Evolutionary conservation across 164 flowering plant species (phyloP).

Genomic region (Taxillus chinensis): DNA sequence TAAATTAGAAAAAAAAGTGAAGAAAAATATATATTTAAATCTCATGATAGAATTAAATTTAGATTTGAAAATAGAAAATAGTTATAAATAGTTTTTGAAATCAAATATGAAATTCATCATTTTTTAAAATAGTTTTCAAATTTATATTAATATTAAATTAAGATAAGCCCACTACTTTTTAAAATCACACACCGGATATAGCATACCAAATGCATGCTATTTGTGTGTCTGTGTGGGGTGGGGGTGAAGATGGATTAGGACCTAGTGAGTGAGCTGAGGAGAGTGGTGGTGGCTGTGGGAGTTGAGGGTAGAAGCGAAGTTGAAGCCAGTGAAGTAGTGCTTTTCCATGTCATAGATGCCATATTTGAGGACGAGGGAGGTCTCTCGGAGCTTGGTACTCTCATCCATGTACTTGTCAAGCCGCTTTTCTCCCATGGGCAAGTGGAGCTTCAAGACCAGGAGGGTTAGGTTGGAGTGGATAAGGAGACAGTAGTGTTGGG

Average conservation of each 20-base stretch:
- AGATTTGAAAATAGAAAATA: too few relatives aligned
- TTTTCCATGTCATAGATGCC: constrained; percentile 68
- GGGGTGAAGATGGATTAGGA: constrained; percentile 8
- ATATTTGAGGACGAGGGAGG: constrained; percentile 72
- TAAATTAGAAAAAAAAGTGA: too few relatives aligned
- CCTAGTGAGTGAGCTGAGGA: constrained; percentile 71
- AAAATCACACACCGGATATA: too few relatives aligned
- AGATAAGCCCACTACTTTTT: too few relatives aligned
- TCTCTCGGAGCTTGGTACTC: constrained; percentile 86
- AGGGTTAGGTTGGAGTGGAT: constrained; percentile 57
- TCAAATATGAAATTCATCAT: too few relatives aligned
- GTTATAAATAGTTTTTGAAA: too few relatives aligned
- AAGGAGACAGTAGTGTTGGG: too few relatives aligned
- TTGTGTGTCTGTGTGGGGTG: neutral
- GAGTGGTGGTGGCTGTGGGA: constrained; percentile 34
- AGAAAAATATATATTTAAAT: too few relatives aligned
- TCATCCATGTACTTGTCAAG: constrained; percentile 99
- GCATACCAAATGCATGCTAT: too few relatives aligned
- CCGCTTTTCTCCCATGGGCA: constrained; percentile 93
- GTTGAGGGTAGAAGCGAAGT: constrained; percentile 50
- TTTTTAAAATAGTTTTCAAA: too few relatives aligned
- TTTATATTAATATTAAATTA: too few relatives aligned
- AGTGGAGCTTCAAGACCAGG: constrained; percentile 73
- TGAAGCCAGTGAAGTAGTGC: constrained; percentile 51
- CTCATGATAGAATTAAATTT: too few relatives aligned